Base-by-base conservation (phyloP, 2,329 filamentous ascomycete genomes). In the Phyllosticta capitalensis region DNA sequence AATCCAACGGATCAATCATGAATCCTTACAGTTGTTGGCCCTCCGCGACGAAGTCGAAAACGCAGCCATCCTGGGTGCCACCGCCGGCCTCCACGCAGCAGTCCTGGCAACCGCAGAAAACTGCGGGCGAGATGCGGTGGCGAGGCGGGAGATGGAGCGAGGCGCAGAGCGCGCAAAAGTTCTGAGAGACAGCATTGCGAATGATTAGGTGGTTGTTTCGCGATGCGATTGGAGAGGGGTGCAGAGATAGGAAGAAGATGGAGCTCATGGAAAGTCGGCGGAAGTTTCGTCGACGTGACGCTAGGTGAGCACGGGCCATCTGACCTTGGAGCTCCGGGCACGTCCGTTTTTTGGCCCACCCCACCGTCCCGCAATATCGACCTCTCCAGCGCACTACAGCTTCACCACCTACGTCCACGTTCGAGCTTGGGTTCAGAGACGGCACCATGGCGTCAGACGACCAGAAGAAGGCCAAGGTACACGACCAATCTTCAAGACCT, bases 101-200 rank as follows among this genome's bases (percentile, higher is more conserved):
- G 67, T 61, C 68, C 68, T 72, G 67, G 69, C 64, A 61, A 71
- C 68, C 61, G 70, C 68, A 61, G 49, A 58, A 52, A 61, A 55
- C 48, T 53, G 69, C 53, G 71, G 69, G 63, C 72, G 72, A 61
- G 68, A 63, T 63, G 70, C 66, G 55, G 72, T 67, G 57, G 73
- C 71, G 61, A 77, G 64, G 61, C 75, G 76, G 58, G 73, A 68
- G 55, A 71, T 65, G 17, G 73, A 70, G 58, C 77, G 74, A 50
- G 78, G 76, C 56, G 74, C 72, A 38, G 72, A 70, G 63, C 78
- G 76, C 62, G 76, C 72, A 62, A 79, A 65, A 59, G 72, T 70
- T 59, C 77, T 72, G 56, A 78, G 71, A 59, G 75, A 75, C 56
- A 78, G 67, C 77, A 79, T 80, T 45, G 53, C 69, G 65, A 17